Evolutionary conservation across 1,284 basidiomycete genomes (phyloP).

Genomic region (Cyathus olla): DNA sequence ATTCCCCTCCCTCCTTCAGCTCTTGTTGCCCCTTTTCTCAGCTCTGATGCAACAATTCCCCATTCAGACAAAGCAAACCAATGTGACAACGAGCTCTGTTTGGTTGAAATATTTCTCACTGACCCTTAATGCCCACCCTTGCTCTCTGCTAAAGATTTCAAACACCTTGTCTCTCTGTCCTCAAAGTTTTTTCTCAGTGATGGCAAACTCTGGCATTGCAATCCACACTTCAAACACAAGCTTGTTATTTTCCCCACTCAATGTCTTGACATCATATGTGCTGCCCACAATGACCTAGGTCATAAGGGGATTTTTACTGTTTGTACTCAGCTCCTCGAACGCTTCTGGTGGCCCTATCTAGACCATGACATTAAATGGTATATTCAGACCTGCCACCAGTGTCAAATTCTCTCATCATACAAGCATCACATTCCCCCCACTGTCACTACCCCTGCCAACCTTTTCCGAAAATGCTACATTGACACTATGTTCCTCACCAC

Average conservation of each 20-base stretch:
- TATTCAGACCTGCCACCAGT: constrained; percentile 47
- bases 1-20: not conserved
- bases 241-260: not conserved
- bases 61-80: not conserved
- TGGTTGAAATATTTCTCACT: not conserved
- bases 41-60: not conserved
- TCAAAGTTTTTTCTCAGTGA: not conserved
- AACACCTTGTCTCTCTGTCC: not conserved
- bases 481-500: constrained; percentile 18
- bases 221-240: not conserved
- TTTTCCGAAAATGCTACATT: constrained; percentile 44
- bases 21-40: not conserved
- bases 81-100: not conserved
- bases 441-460: constrained; percentile 33
- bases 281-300: constrained; percentile 29
- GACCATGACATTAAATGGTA: constrained; percentile 40
- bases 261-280: not conserved
- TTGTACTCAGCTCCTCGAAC: constrained; percentile 8
- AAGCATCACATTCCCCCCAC: constrained; percentile 41
- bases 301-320: constrained; percentile 34
- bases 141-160: not conserved
- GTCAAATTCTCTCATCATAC: constrained; percentile 37
- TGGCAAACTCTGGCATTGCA: not conserved
- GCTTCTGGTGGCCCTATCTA: constrained; percentile 34
- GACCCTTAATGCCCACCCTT: not conserved